Conservation (phyloP, 2,329 filamentous ascomycete genomes). For the Alternaria sp. region DNA sequence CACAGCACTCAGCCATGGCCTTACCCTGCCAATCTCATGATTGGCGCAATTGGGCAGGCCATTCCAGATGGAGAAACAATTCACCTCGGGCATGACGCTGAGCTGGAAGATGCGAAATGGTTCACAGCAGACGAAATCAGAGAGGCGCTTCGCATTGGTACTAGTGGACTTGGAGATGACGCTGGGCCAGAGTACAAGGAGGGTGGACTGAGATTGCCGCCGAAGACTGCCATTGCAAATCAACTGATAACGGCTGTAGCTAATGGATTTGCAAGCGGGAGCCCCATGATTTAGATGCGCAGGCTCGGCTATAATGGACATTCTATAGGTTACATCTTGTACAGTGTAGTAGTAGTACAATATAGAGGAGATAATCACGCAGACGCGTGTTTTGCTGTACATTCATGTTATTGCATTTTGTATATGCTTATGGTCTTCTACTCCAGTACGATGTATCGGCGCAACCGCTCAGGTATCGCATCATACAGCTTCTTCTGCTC, state of each 20-base stretch:
- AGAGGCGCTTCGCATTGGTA: conserved; percentile 72
- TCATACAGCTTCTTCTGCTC: conserved; percentile 80
- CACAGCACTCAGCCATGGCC: conserved; percentile 61
- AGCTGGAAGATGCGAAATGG: conserved; percentile 91
- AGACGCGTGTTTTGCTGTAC: conserved; percentile 1
- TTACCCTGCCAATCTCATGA: conserved; percentile 62
- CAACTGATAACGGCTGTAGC: conserved; percentile 82
- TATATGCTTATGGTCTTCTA: conserved; percentile 46
- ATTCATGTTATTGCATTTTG: conserved; percentile 5
- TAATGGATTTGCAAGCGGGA: conserved; percentile 70
- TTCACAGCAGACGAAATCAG: conserved; percentile 80
- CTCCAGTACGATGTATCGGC: conserved; percentile 93
- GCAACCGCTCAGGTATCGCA: conserved; percentile 82
- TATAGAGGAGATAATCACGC: conserved; percentile 2
- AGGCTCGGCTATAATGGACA: background rate
- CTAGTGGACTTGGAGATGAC: conserved; percentile 70
- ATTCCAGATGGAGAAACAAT: conserved; percentile 81
- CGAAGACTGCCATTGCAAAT: conserved; percentile 89
- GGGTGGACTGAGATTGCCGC: conserved; percentile 80
- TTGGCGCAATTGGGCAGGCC: conserved; percentile 81
- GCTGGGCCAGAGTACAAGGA: conserved; percentile 73
- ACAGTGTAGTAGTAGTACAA: conserved; percentile 2
- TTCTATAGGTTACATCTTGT: background rate
- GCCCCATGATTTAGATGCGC: conserved; percentile 50
- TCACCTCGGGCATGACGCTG: conserved; percentile 83